Evolutionary conservation across 805 yeast species (phyloP), one percentile per base, ranked within the genome.

Genomic region (Lipomyces yamanashiensis): DNA sequence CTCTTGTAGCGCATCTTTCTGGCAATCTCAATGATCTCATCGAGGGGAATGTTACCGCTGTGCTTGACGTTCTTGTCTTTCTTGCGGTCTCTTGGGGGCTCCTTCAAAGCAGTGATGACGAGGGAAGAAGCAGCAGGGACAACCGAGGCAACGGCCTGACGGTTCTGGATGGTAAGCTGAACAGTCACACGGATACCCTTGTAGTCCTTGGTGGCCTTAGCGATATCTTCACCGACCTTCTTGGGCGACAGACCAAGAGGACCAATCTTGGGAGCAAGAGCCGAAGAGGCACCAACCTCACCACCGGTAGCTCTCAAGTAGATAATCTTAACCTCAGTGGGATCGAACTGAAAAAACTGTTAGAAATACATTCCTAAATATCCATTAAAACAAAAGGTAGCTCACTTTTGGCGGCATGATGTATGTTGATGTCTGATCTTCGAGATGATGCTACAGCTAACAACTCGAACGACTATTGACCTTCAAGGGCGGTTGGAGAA

Each of bases 301-400:
- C 99, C 99, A 90, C 99, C 99, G 76, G 92, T 96, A 84, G 99
- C 98, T 89, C 99, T 91, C 84, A 95, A 85, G 90, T 93, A 93
- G 84, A 95, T 85, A 90, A 84, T 90, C 84, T 92, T 92, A 81
- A 95, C 97, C 90, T 95, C 99, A 86, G 75, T 84, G 80, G 99
- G 99, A 83, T 95, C 99, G 85, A 92, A 87, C 87, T 95, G 55
- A 12, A 19, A 23, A n/a, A 19, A 41, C 33, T 17, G 40, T 19
- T 33, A 33, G 33, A 28, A 33, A 9, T 37, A 51, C 15, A 34
- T 7, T 6, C 36, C 36, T 10, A 15, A 13, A 39, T 45, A 36
- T 15, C 34, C 43, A 28, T 10, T 40, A 34, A 19, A 19, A 40
- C 45, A 10, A 12, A 21, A 15, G 5, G 19, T 21, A 54, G 2